Percentiles rank a stretch among this genome's conserved stretches.
Evolutionary conservation across 371 early-diverging fungal genomes (phyloP).

Genomic region (Rhizopus microsporus): DNA sequence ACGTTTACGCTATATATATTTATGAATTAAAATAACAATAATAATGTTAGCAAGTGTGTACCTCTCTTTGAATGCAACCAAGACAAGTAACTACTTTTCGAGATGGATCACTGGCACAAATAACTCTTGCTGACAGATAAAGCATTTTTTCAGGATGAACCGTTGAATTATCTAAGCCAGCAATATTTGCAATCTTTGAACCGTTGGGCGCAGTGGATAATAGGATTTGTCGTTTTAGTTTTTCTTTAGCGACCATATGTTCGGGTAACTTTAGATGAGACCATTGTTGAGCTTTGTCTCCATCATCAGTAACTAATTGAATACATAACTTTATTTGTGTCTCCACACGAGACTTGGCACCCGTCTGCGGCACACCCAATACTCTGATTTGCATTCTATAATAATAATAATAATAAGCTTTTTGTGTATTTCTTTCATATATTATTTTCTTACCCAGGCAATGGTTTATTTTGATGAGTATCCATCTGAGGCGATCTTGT

Average conservation of each 20-base stretch:
- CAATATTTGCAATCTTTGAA: slow-evolving; percentile 8
- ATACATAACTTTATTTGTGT: slow-evolving; percentile 85
- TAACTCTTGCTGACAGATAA: slow-evolving; percentile 77
- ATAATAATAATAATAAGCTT: not conserved
- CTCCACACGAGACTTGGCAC: slow-evolving; percentile 84
- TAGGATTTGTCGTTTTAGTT: slow-evolving; percentile 34
- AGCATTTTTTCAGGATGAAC: slow-evolving; percentile 49
- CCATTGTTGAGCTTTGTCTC: slow-evolving; percentile 69
- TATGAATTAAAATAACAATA: not conserved
- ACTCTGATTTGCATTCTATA: slow-evolving; percentile 56
- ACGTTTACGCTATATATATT: slow-evolving; percentile 41
- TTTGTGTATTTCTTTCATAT: not conserved
- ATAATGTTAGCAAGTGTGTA: slow-evolving; percentile 13
- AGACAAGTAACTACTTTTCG: slow-evolving; percentile 80
- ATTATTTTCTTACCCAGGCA: slow-evolving; percentile 19
- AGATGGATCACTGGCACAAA: slow-evolving; percentile 83
- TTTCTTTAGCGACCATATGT: slow-evolving; percentile 64
- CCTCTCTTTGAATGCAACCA: slow-evolving; percentile 88
- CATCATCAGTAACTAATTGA: slow-evolving; percentile 63
- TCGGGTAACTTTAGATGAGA: slow-evolving; percentile 74
- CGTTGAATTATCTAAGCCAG: slow-evolving; percentile 19
- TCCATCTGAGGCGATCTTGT: slow-evolving; percentile 3
- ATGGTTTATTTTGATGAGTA: slow-evolving; percentile 3
- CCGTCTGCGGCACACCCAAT: slow-evolving; percentile 72
- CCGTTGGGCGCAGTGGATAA: slow-evolving; percentile 26